phyloP scores from a whole-genome alignment of 2,329 filamentous ascomycete genomes.

The Alternaria novae-zelandiae region DNA sequence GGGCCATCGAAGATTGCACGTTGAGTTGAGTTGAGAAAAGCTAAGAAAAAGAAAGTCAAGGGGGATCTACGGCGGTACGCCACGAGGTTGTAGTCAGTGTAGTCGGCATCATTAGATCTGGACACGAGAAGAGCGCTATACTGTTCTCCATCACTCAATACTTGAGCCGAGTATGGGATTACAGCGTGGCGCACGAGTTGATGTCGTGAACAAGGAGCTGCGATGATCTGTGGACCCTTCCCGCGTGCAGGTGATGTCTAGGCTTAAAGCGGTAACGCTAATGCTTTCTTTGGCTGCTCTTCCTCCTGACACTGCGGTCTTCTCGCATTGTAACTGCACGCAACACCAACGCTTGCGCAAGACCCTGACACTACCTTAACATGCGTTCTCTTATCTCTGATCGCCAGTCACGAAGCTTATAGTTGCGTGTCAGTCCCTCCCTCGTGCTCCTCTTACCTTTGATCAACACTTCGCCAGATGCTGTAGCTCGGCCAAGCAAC shows the following conservation, averaged over 20 bases:
- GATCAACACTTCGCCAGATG: neutral
- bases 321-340: constrained; percentile 1
- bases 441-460: neutral
- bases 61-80: neutral
- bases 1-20: neutral
- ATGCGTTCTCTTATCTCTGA: neutral
- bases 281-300: neutral
- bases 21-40: constrained; percentile 1
- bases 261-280: neutral
- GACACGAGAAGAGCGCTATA: neutral
- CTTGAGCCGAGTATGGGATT: neutral
- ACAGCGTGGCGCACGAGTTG: neutral
- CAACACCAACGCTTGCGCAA: neutral
- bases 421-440: neutral
- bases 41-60: constrained; percentile 9
- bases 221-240: neutral
- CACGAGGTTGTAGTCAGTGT: neutral
- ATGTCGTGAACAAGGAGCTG: constrained; percentile 3
- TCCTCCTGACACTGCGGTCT: neutral
- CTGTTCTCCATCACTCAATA: neutral
- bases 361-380: neutral
- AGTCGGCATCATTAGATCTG: neutral
- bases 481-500: neutral
- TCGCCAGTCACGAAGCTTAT: neutral
- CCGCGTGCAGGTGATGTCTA: neutral